Base-by-base conservation (phyloP, 345 rosid species). In the Salix koriyanagi region DNA sequence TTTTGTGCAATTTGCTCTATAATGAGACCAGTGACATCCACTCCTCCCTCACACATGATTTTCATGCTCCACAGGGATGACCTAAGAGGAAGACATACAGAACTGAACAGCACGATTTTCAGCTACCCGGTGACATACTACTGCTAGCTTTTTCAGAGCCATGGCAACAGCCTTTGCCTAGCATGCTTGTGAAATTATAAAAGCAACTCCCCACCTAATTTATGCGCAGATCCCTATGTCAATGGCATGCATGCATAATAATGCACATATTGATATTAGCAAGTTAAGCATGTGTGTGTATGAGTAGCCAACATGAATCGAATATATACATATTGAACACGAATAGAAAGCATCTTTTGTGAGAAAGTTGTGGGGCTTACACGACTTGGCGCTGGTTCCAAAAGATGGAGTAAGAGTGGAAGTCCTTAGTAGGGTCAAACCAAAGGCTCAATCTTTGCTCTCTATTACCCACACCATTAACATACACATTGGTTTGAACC, bases 341-440 rank as follows among this genome's bases (percentile, higher is more conserved):
- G 7, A 50, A 18, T 5, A 6, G 58, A 52, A 19, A 52, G 9
- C 8, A 52, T 52, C 58, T 52, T 56, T 56, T 66, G 5, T 8
- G 39, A 16, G 19, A 21, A 66, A 16, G 44, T 21, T 19, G 19
- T 2, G 13, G 21, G 14, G 73, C 97, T 91, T 88, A 96, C 98
- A 92, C 83, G 67, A 94, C 99, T 83, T 89, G 90, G 65, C 90
- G 95, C 67, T 80, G 90, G 85, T 83, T 94, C 99, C 99, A 96
- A 23, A 88, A 85, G 76, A 96, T 1, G 41, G 97, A 87, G 88
- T 94, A 96, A 36, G 91, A 75, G 81, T 96, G 99, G 72, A 94
- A 96, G 44, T 88, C 98, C 83, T 85, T 87, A 26, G 98, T 88
- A 68, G 99, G 99, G 74, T 96, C 99, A 79, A 96, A 96, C 99